Conservation (phyloP, 495 filamentous ascomycete species). For the Delitschia confertaspora region DNA sequence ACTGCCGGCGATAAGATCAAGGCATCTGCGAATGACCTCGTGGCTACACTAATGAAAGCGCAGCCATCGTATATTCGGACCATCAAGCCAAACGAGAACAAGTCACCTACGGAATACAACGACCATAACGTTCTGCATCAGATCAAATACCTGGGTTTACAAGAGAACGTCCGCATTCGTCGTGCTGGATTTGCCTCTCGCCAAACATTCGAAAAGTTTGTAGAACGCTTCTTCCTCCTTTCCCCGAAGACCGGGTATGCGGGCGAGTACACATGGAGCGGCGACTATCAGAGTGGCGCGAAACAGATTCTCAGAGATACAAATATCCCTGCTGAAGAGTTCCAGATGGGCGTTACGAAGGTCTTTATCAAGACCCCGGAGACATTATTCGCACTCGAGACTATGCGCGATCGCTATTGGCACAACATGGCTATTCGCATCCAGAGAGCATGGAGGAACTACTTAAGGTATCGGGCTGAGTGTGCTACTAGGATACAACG, state of each 20-base stretch:
- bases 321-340: constrained; percentile 87
- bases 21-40: constrained; percentile 88
- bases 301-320: constrained; percentile 94
- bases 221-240: constrained; percentile 92
- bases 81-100: constrained; percentile 99
- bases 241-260: constrained; percentile 93
- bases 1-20: constrained; percentile 98
- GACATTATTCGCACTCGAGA: constrained; percentile 91
- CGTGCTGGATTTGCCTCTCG: constrained; percentile 95
- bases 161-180: constrained; percentile 97
- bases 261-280: constrained; percentile 93
- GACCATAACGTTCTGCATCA: constrained; percentile 89
- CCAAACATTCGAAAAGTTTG: constrained; percentile 96
- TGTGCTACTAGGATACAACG: constrained; percentile 89
- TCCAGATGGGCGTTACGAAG: constrained; percentile 94
- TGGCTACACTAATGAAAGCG: constrained; percentile 92
- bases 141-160: constrained; percentile 97
- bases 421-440: constrained; percentile 99
- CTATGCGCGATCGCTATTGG: constrained; percentile 97
- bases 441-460: constrained; percentile 94
- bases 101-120: constrained; percentile 87
- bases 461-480: constrained; percentile 82
- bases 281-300: constrained; percentile 75
- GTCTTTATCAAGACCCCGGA: constrained; percentile 98
- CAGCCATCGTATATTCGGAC: constrained; percentile 96